These are phyloP conservation scores for Aspergillus fijiensis DNA, from an alignment of 2,329 filamentous ascomycete genomes.

Conservation along the genomic window DNA sequence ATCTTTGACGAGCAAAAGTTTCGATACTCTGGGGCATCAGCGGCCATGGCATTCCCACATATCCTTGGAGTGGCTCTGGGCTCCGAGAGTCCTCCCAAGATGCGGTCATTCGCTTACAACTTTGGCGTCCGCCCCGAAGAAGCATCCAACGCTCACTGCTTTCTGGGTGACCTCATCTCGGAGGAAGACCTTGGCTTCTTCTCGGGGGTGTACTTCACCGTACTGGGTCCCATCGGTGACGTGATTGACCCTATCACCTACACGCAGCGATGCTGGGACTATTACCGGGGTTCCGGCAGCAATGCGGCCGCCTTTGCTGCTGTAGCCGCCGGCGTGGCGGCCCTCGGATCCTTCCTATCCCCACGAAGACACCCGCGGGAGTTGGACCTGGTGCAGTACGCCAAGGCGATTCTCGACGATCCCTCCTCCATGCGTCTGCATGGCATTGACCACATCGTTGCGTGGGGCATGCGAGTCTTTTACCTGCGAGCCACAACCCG, in stretches of 20 bases:
- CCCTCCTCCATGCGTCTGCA: slow-evolving; percentile 28
- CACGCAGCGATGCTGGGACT: slow-evolving; percentile 28
- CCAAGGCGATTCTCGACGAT: slow-evolving; percentile 34
- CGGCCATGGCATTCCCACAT: slow-evolving; percentile 33
- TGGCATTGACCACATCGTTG: slow-evolving; percentile 29
- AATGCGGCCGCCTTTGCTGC: slow-evolving; percentile 25
- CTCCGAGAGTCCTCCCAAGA: slow-evolving; percentile 27
- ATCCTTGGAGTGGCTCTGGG: slow-evolving; percentile 29
- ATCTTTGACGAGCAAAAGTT: slow-evolving; percentile 31
- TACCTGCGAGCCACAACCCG: slow-evolving; percentile 34
- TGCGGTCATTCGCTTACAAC: slow-evolving; percentile 30
- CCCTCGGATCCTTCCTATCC: slow-evolving; percentile 31
- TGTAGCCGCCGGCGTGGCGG: slow-evolving; percentile 30
- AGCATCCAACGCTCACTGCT: slow-evolving; percentile 23
- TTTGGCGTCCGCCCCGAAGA: slow-evolving; percentile 34
- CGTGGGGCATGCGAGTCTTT: slow-evolving; percentile 31
- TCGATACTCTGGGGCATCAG: slow-evolving; percentile 30
- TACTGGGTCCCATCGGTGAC: slow-evolving; percentile 24
- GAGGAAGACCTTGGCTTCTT: slow-evolving; percentile 25
- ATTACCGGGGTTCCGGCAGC: slow-evolving; percentile 23
- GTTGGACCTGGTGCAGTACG: slow-evolving; percentile 31
- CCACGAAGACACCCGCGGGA: slow-evolving; percentile 25
- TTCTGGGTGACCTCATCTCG: slow-evolving; percentile 26
- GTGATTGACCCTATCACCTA: slow-evolving; percentile 27
- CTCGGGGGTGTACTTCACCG: slow-evolving; percentile 26